Percentiles rank a stretch among this genome's conserved stretches.
Conservation (phyloP, 1,284 basidiomycete species). For the Cutaneotrichosporon cavernicola region DNA sequence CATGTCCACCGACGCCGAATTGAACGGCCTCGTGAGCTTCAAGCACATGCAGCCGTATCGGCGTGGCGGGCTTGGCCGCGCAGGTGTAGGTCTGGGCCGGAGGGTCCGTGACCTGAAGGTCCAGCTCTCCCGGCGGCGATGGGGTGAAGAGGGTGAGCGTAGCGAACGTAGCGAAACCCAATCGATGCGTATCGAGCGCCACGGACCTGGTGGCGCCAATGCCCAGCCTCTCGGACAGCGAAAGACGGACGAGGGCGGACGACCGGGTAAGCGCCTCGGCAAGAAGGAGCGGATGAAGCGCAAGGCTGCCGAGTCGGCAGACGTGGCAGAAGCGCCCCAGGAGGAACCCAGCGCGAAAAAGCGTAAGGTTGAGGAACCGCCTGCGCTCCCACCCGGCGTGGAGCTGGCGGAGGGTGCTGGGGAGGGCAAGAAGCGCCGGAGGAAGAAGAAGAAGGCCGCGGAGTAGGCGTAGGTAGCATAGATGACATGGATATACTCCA, state of each 20-base stretch:
- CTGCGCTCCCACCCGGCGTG: conserved; percentile 2
- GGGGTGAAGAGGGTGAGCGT: conserved; percentile 54
- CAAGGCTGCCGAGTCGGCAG: conserved; percentile 15
- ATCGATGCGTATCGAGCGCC: conserved; percentile 1
- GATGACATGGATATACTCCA: not conserved
- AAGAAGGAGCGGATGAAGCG: conserved; percentile 53
- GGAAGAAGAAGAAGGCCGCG: conserved; percentile 23
- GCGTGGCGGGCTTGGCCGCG: conserved; percentile 51
- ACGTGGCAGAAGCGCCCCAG: conserved; percentile 7
- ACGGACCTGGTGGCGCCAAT: conserved; percentile 19
- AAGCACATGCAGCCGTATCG: conserved; percentile 91
- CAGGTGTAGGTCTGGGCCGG: conserved; percentile 66
- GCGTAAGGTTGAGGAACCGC: conserved; percentile 5
- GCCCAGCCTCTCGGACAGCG: conserved; percentile 20
- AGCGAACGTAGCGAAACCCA: conserved; percentile 12
- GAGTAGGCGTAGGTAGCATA: conserved; percentile 2
- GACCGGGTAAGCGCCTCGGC: conserved; percentile 51
- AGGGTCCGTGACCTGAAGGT: conserved; percentile 72
- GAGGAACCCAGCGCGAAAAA: conserved; percentile 17
- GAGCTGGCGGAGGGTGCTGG: conserved; percentile 11
- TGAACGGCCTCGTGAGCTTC: conserved; percentile 85
- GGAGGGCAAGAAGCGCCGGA: conserved; percentile 27
- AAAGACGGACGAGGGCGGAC: conserved; percentile 21
- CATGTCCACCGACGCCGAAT: conserved; percentile 85
- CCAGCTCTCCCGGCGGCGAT: conserved; percentile 57